These are phyloP conservation scores for Colletotrichum sp. DNA, from an alignment of 2,329 filamentous ascomycete species.

Conservation along the genomic window DNA sequence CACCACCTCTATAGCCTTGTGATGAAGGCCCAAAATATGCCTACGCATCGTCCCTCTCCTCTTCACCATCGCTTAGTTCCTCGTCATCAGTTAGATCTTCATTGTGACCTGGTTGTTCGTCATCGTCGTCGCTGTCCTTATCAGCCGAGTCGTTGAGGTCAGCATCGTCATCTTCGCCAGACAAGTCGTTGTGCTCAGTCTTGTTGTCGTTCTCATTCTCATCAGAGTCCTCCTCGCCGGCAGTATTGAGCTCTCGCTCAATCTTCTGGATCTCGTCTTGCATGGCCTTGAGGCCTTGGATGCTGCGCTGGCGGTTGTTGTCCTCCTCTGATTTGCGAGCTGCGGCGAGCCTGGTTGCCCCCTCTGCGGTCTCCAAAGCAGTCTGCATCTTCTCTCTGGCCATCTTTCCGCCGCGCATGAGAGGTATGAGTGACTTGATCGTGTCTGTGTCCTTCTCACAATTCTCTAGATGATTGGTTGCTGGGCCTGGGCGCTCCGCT, in stretches of 20 bases:
- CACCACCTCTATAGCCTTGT: not conserved
- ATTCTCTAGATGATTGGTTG: not conserved
- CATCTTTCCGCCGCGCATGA: not conserved
- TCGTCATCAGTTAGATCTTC: not conserved
- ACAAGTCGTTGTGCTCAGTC: not conserved
- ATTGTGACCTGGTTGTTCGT: not conserved
- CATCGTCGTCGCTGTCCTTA: not conserved
- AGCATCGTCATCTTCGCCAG: not conserved
- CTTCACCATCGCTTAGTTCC: not conserved
- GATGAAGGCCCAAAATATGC: not conserved
- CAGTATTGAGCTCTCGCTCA: not conserved
- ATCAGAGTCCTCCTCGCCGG: not conserved
- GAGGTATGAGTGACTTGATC: not conserved
- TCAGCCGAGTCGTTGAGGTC: not conserved
- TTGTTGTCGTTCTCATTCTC: not conserved
- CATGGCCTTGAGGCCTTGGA: not conserved
- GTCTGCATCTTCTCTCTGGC: not conserved
- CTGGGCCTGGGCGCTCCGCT: not conserved
- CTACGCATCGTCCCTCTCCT: not conserved
- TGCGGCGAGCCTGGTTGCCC: not conserved
- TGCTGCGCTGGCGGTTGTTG: not conserved
- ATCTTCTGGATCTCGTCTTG: not conserved
- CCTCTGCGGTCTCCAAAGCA: not conserved
- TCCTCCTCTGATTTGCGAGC: not conserved
- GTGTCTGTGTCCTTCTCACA: not conserved